Base-by-base conservation (phyloP, 2,329 filamentous ascomycete species). In the Seiridium unicorne region DNA sequence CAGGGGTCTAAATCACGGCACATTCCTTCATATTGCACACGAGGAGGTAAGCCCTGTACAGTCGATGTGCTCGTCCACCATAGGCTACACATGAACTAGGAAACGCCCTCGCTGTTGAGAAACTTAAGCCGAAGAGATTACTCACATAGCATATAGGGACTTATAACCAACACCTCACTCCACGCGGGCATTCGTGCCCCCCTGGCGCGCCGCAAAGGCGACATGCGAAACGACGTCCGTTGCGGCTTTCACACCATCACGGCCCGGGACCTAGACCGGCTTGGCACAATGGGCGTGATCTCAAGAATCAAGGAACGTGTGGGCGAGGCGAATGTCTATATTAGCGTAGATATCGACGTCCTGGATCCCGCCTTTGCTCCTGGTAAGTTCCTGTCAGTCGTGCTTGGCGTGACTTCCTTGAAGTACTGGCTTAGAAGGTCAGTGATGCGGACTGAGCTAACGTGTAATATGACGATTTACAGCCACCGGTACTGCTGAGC, bases 331-430 rank as follows among this genome's bases (percentile, higher is more conserved):
- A 81, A 77, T 49, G 84, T 87, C 10, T 94, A 94, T 68, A 79
- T 94, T 32, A 89, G 84, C 60, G 85, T 94, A 13, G 91, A 94
- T 69, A 93, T 93, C 65, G 91, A 94, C 73, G 90, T 93, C 0
- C 79, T 94, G 51, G 90, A 94, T 72, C 91, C 91, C 0, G 88
- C 77, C 0, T 75, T 76, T 55, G 86, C 86, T 7, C 89, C 90
- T n/a, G 80, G 79, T 80, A 69, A 66, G 73, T 67, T 34, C 10
- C 8, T 18, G 26, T n/a, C 44, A 31, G n/a, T 40, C 31, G 51
- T 7, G 18, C 4, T 34, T 40, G 32, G n/a, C 36, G 7, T 38
- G 18, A 26, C 18, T 26, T 26, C 18, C 1, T 26, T 26, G 18
- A 26, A 26, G 18, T 26, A 26, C 18, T 26, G 18, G 18, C 18